These are phyloP conservation scores for Sphagnum tenellum DNA, from an alignment of 225 moss, liverwort and hornwort genomes.

Conservation along the genomic window DNA sequence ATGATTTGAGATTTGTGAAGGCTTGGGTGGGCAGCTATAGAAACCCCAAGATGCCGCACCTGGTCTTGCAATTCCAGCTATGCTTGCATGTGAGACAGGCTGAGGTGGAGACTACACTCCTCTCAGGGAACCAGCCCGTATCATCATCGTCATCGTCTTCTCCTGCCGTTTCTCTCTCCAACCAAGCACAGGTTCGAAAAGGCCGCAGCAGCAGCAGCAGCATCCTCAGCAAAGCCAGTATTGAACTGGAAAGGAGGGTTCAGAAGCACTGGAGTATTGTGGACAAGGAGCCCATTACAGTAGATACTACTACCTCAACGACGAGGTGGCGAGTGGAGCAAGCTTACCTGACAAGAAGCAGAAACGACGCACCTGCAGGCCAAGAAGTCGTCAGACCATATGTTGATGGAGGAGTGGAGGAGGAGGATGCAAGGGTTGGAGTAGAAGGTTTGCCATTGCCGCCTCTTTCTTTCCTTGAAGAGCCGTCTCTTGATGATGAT, in stretches of 20 bases:
- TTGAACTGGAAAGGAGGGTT: slow-evolving; percentile 17
- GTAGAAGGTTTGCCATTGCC: no score
- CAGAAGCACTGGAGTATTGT: slow-evolving; percentile 27
- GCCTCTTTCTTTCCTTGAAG: no score
- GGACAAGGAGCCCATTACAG: slow-evolving; percentile 20
- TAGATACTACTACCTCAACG: slow-evolving; percentile 1
- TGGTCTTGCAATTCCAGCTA: slow-evolving; percentile 17
- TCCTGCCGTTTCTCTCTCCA: background rate
- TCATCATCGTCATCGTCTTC: background rate
- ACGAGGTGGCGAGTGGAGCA: slow-evolving; percentile 22
- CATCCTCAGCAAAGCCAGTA: slow-evolving; percentile 6
- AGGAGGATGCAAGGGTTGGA: no score
- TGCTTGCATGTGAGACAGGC: slow-evolving; percentile 10
- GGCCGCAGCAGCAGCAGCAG: background rate
- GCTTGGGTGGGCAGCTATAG: slow-evolving; percentile 5
- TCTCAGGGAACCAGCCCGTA: slow-evolving; percentile 1
- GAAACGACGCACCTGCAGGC: slow-evolving; percentile 20
- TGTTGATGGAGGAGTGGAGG: no score
- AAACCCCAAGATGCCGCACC: slow-evolving; percentile 23
- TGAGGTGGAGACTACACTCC: slow-evolving; percentile 11
- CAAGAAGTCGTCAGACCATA: slow-evolving; percentile 14
- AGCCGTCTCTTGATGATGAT: no score
- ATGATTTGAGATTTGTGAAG: no score
- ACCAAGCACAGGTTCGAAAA: slow-evolving; percentile 8
- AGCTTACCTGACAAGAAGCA: slow-evolving; percentile 5